Evolutionary conservation across 768 basidiomycete genomes (phyloP).

Genomic region (Tubosaeta sp.): DNA sequence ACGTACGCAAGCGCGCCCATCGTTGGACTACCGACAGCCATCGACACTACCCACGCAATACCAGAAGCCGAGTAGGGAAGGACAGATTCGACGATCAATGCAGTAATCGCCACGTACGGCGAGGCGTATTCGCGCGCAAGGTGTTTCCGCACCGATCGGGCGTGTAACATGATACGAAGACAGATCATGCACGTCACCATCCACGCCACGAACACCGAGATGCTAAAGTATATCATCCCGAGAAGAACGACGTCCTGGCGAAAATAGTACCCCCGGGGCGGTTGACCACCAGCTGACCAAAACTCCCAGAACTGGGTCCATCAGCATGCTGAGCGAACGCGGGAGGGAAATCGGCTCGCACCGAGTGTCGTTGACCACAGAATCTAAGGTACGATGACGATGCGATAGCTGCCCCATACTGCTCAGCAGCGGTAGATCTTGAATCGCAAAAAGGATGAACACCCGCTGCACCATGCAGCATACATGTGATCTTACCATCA

Average conservation of each 20-base stretch:
- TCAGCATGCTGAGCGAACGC: neutral
- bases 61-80: slow-evolving; percentile 8
- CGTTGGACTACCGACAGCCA: neutral
- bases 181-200: slow-evolving; percentile 4
- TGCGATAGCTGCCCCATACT: slow-evolving; percentile 25
- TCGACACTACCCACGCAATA: slow-evolving; percentile 1
- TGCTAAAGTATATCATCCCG: neutral
- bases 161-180: slow-evolving; percentile 2
- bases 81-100: slow-evolving; percentile 7
- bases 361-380: slow-evolving; percentile 13
- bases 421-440: slow-evolving; percentile 36
- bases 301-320: slow-evolving; percentile 5
- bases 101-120: slow-evolving; percentile 1
- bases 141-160: neutral
- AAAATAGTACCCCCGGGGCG: neutral
- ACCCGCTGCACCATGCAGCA: no score
- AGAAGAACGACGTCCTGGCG: neutral
- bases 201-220: neutral
- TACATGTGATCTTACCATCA: slow-evolving; percentile 14
- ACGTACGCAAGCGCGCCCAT: neutral
- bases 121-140: slow-evolving; percentile 3
- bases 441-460: neutral
- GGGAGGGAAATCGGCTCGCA: neutral
- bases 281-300: neutral
- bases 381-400: slow-evolving; percentile 9